Percentiles rank a stretch among this genome's conserved stretches.
phyloP scores from a whole-genome alignment of 2,329 filamentous ascomycete species.

The Curvularia lunata region DNA sequence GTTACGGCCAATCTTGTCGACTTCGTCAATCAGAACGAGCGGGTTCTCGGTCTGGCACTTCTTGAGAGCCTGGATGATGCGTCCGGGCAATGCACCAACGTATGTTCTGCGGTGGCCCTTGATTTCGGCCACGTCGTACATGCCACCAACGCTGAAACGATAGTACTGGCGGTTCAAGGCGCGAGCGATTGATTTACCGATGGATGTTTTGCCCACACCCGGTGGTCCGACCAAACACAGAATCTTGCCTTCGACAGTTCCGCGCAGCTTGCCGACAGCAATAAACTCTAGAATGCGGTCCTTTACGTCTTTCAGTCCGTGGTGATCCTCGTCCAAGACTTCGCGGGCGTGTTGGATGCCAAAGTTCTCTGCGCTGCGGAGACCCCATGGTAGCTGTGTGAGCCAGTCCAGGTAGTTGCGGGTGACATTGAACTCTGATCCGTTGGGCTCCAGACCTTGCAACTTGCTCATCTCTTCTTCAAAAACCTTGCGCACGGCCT shows the following conservation, averaged over 20 bases:
- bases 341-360: slow-evolving; percentile 88
- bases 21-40: slow-evolving; percentile 92
- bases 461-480: slow-evolving; percentile 98
- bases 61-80: slow-evolving; percentile 97
- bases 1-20: slow-evolving; percentile 96
- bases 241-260: slow-evolving; percentile 98
- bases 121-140: slow-evolving; percentile 98
- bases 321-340: slow-evolving; percentile 94
- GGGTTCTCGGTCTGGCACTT: slow-evolving; percentile 99
- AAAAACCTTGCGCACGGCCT: slow-evolving; percentile 95
- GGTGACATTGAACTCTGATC: slow-evolving; percentile 98
- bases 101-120: slow-evolving; percentile 97
- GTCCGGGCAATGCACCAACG: slow-evolving; percentile 90
- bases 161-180: slow-evolving; percentile 97
- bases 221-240: slow-evolving; percentile 96
- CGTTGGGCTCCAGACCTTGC: slow-evolving; percentile 90
- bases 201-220: slow-evolving; percentile 97
- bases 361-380: slow-evolving; percentile 95
- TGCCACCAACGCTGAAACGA: slow-evolving; percentile 93
- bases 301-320: slow-evolving; percentile 97
- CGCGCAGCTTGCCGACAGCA: slow-evolving; percentile 93
- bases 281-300: slow-evolving; percentile 98
- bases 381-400: slow-evolving; percentile 97
- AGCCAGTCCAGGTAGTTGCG: slow-evolving; percentile 98
- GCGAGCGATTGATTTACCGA: slow-evolving; percentile 95